Base-by-base conservation (phyloP, 2,329 filamentous ascomycete species). In the Onygenales sp. region DNA sequence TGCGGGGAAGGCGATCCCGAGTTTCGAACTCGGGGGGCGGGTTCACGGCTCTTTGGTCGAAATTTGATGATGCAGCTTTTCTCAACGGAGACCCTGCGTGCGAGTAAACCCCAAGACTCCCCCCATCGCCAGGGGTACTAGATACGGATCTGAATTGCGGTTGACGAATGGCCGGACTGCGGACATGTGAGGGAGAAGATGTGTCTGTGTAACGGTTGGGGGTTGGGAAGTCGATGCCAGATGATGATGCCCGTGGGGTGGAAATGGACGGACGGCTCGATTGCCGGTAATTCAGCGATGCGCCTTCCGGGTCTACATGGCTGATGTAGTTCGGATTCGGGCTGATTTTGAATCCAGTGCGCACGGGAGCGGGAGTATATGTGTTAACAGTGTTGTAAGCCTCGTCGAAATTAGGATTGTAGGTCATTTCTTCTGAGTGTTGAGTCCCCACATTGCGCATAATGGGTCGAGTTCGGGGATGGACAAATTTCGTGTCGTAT, bases 401-500 rank as follows among this genome's bases (percentile, higher is more conserved):
- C 14, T 72, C 67, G 42, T 75, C 71, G 13, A 70, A 70, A 51
- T 66, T 69, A 21, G 72, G 62, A 32, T 65, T 61, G 48, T 65
- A 62, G 33, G 55, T 68, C 60, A 63, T 67, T 58, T 62, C 67
- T 57, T 71, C 66, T 0, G 81, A 82, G 55, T 86, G 85, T 68
- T 97, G 92, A 0, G 87, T 93, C 5, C 83, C 87, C 1, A 92
- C 89, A 63, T 86, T 81, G 59, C 84, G 76, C 59, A 94, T 87
- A 5, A 87, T 76, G 7, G 86, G 87, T 61, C 94, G 87, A n/a
- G 95, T 81, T 9, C 85, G 80, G 2, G 93, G 93, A 64, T 94
- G 89, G 1, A 98, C 93, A 64, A 86, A 96, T 73, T 98, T 98
- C 61, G 83, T 88, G 66, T 97, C 89, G 66, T 98, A 98, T 71